A percentile compares a stretch with the other conserved stretches of the same genome.
Conservation (phyloP, 2,329 filamentous ascomycete species). For the Teratosphaeria viscida region DNA sequence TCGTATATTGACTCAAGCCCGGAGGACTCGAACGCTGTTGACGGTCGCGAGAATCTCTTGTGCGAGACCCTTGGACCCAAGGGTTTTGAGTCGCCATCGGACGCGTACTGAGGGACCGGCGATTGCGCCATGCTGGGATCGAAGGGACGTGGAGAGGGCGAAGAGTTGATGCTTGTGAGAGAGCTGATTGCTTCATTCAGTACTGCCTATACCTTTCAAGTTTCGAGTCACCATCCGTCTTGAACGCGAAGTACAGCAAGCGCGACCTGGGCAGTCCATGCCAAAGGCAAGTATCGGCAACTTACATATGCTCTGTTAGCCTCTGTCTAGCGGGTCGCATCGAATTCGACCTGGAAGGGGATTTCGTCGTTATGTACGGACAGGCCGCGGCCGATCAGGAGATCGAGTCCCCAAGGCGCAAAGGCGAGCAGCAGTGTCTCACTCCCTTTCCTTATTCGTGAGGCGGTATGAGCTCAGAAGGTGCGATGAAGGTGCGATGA, state of each 20-base stretch:
- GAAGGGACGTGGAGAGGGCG: not conserved
- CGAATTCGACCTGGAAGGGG: not conserved
- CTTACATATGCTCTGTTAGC: constrained; percentile 21
- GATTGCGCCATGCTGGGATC: not conserved
- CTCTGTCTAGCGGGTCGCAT: not conserved
- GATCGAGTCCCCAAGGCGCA: too few relatives aligned
- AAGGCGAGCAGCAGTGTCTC: too few relatives aligned
- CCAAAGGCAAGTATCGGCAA: not conserved
- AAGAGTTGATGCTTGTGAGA: not conserved
- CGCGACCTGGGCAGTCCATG: constrained; percentile 6
- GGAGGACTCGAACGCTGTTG: constrained; percentile 15
- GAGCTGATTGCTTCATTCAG: not conserved
- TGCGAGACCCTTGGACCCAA: not conserved
- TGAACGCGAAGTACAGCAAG: not conserved
- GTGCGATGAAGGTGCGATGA: too few relatives aligned
- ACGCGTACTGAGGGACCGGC: not conserved
- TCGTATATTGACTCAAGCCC: constrained; percentile 18
- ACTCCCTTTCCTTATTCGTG: too few relatives aligned
- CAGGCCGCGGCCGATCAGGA: too few relatives aligned
- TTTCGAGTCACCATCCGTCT: not conserved
- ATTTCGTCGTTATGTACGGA: not conserved
- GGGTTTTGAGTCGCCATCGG: not conserved
- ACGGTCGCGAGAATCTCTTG: not conserved
- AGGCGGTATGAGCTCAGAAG: too few relatives aligned
- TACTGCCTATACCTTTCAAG: not conserved